phyloP scores from a whole-genome alignment of 495 filamentous ascomycete genomes.

The Aspergillus campestris region DNA sequence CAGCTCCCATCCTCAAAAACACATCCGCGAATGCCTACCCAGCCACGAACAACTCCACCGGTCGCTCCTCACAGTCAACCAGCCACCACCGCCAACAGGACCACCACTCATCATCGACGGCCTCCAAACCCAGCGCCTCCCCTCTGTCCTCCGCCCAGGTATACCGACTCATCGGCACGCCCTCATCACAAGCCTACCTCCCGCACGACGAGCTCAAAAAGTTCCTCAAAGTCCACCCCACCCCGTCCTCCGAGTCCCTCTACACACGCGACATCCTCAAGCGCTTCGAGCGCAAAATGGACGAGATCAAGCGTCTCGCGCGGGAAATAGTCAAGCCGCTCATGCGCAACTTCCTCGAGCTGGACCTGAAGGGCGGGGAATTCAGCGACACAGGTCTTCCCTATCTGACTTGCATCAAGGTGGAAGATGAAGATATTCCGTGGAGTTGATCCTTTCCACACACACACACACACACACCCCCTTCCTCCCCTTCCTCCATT shows the following conservation, averaged over 20 bases:
- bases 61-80: slow-evolving; percentile 12
- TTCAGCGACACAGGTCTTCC: slow-evolving; percentile 40
- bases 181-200: slow-evolving; percentile 55
- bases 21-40: slow-evolving; percentile 12
- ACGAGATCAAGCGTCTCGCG: slow-evolving; percentile 77
- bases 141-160: slow-evolving; percentile 47
- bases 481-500: too few relatives aligned
- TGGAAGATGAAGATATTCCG: slow-evolving; percentile 72
- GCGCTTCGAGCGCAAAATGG: slow-evolving; percentile 74
- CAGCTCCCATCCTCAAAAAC: slow-evolving; percentile 40
- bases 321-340: slow-evolving; percentile 76
- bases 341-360: slow-evolving; percentile 73
- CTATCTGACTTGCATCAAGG: slow-evolving; percentile 73
- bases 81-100: slow-evolving; percentile 8
- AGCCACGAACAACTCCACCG: slow-evolving; percentile 19
- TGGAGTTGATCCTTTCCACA: slow-evolving; percentile 61
- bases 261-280: slow-evolving; percentile 71
- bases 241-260: slow-evolving; percentile 42
- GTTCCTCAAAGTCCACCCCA: slow-evolving; percentile 63
- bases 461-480: too few relatives aligned
- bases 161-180: slow-evolving; percentile 60
- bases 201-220: slow-evolving; percentile 79
- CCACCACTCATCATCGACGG: slow-evolving; percentile 6
- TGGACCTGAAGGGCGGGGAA: slow-evolving; percentile 51
- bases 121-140: slow-evolving; percentile 9